These are phyloP conservation scores for Echeveria elegans DNA, from an alignment of 164 flowering plant species.

Conservation along the genomic window DNA sequence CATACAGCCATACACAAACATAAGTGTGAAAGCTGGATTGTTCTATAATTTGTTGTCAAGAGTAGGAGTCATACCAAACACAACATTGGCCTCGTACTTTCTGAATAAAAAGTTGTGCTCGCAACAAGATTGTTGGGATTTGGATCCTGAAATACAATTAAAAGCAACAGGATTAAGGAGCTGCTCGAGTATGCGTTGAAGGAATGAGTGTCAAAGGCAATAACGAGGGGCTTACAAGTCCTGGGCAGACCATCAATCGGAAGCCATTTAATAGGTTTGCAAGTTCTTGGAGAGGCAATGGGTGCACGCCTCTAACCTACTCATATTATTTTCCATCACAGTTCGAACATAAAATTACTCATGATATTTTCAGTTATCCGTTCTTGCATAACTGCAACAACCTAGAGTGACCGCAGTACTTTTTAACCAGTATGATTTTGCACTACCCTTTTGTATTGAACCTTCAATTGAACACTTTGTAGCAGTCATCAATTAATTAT, in stretches of 20 bases:
- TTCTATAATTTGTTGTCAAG: neutral
- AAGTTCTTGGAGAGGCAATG: slow-evolving; percentile 74
- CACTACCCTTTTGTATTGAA: too few relatives aligned
- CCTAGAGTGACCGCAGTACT: neutral
- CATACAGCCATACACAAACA: neutral
- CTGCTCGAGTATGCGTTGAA: neutral
- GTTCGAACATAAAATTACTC: neutral
- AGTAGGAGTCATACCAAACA: slow-evolving; percentile 66
- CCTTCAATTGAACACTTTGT: neutral
- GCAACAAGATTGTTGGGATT: slow-evolving; percentile 94
- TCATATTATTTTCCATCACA: slow-evolving; percentile 3
- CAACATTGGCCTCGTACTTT: slow-evolving; percentile 77
- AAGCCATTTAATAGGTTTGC: slow-evolving; percentile 64
- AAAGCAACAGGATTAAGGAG: neutral
- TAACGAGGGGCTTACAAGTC: slow-evolving; percentile 55
- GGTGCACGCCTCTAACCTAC: slow-evolving; percentile 93
- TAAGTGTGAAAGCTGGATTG: too few relatives aligned
- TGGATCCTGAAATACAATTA: slow-evolving; percentile 73
- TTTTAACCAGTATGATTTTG: neutral
- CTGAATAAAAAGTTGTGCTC: slow-evolving; percentile 86
- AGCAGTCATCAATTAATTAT: neutral
- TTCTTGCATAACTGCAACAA: neutral
- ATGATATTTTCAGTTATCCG: neutral
- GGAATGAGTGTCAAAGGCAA: neutral
- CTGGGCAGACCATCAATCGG: slow-evolving; percentile 67